phyloP scores from a whole-genome alignment of 2,329 filamentous ascomycete genomes.

The Calonectria ilicicola region DNA sequence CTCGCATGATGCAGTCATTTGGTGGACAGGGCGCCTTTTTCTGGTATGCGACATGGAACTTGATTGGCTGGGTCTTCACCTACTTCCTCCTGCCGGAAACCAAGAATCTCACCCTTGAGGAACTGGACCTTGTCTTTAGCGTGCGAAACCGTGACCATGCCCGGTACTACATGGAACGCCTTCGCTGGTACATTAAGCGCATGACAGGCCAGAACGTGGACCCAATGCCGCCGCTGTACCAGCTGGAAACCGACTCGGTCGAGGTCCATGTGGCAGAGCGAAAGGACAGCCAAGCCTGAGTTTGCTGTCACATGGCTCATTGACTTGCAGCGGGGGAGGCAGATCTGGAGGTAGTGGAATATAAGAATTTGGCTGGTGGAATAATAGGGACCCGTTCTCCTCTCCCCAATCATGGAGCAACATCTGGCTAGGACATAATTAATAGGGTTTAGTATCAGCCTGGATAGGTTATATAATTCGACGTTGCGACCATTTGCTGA shows the following conservation, averaged over 20 bases:
- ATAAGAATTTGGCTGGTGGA: background rate
- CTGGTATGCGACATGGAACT: conserved; percentile 61
- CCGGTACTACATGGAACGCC: conserved; percentile 47
- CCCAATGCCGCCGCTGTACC: conserved; percentile 31
- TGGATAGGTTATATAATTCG: conserved; percentile 4
- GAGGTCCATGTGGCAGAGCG: conserved; percentile 51
- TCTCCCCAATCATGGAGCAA: background rate
- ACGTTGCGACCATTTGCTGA: background rate
- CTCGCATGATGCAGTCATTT: conserved; percentile 44
- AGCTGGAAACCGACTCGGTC: conserved; percentile 36
- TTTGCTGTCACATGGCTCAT: background rate
- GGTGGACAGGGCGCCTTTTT: conserved; percentile 49
- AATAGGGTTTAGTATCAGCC: background rate
- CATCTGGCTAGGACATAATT: background rate
- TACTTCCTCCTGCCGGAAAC: conserved; percentile 64
- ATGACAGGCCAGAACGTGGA: conserved; percentile 14
- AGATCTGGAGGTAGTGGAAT: background rate
- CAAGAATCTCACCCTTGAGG: conserved; percentile 62
- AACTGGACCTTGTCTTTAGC: conserved; percentile 62
- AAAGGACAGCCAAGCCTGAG: conserved; percentile 42
- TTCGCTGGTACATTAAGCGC: conserved; percentile 26
- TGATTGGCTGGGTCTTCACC: conserved; percentile 59
- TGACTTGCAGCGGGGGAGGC: background rate
- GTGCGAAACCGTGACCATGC: conserved; percentile 56
- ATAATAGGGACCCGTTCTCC: background rate